Conservation (phyloP, 163 green algal genomes). For the Scenedesmus sp. region DNA sequence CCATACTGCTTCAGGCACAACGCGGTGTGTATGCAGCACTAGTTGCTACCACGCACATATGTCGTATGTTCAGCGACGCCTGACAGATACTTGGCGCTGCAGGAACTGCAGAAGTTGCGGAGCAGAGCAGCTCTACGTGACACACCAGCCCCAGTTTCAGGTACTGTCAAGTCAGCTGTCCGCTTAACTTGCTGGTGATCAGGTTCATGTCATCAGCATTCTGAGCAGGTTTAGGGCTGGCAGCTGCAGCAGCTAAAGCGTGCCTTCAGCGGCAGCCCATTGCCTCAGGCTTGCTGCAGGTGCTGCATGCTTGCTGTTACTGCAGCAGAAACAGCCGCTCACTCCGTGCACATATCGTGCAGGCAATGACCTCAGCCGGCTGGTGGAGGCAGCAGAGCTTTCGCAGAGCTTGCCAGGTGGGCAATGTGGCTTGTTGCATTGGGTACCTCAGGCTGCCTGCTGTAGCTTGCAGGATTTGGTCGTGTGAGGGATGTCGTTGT, state of each 20-base stretch:
- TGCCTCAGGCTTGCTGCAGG: background rate
- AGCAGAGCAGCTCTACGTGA: conserved; percentile 6
- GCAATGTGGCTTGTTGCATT: background rate
- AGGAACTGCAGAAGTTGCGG: conserved; percentile 3
- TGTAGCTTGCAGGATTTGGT: background rate
- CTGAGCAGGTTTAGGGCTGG: background rate
- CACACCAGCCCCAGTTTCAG: conserved; percentile 5
- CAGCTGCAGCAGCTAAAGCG: background rate
- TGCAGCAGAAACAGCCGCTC: background rate
- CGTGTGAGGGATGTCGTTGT: background rate
- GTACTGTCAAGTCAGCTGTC: background rate
- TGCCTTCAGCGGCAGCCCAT: background rate
- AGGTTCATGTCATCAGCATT: no score
- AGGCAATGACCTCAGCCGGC: conserved; percentile 17
- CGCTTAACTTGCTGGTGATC: background rate
- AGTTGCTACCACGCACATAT: background rate
- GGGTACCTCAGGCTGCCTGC: background rate
- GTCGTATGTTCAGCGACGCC: background rate
- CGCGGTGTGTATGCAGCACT: background rate
- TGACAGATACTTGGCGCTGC: background rate
- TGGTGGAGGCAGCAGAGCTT: conserved; percentile 34
- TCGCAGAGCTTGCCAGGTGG: conserved; percentile 42
- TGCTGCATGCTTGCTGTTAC: background rate
- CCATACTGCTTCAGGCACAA: background rate
- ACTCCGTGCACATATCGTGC: background rate